Evolutionary conservation across 768 basidiomycete genomes (phyloP).

Genomic region (Psilocybe azurescens): DNA sequence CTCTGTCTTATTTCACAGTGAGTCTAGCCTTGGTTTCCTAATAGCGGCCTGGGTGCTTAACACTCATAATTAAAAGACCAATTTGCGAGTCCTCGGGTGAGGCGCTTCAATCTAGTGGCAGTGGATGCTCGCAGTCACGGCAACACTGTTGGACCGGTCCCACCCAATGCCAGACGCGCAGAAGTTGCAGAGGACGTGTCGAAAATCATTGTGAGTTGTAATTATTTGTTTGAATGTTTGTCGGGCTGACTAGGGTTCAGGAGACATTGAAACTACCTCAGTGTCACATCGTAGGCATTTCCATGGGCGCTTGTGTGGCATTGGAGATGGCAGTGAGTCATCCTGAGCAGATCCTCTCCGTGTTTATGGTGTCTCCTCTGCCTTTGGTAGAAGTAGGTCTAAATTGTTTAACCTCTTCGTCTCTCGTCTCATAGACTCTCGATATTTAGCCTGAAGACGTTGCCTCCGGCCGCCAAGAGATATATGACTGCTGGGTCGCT

Average conservation of each 20-base stretch:
- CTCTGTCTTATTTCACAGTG: conserved; percentile 38
- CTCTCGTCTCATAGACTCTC: not conserved
- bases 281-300: conserved; percentile 43
- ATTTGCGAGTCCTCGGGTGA: conserved; percentile 35
- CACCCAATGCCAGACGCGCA: conserved; percentile 27
- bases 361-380: conserved; percentile 41
- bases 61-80: conserved; percentile 29
- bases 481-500: conserved; percentile 35
- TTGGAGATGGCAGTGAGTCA: conserved; percentile 36
- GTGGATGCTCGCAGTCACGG: conserved; percentile 40
- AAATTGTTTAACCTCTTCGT: not conserved
- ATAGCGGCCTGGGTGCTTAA: not conserved
- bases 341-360: conserved; percentile 38
- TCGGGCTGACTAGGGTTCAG: conserved; percentile 21
- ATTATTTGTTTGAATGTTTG: too few relatives aligned
- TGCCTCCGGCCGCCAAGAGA: conserved; percentile 39
- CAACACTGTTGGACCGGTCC: conserved; percentile 31
- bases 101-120: conserved; percentile 42
- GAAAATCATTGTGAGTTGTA: conserved; percentile 38
- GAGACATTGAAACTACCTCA: conserved; percentile 39
- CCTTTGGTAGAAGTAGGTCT: conserved; percentile 37
- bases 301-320: conserved; percentile 40
- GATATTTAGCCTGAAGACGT: conserved; percentile 34
- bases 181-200: conserved; percentile 40
- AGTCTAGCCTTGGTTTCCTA: conserved; percentile 9